Evolutionary conservation across 2,329 filamentous ascomycete species (phyloP).

Genomic region (Aspergillus sp.): DNA sequence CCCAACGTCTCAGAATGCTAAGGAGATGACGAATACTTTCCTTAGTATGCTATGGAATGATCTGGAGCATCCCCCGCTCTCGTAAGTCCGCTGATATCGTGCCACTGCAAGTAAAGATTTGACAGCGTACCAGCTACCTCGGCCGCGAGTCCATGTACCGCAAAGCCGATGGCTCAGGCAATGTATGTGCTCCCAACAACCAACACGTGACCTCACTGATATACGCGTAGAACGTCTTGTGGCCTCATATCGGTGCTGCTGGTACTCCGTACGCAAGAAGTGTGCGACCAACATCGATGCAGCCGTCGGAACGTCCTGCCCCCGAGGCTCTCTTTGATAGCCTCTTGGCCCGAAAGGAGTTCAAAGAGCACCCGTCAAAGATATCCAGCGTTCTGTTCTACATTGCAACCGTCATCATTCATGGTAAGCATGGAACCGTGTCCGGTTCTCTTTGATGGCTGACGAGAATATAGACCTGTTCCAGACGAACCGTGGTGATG

Average conservation of each 20-base stretch:
- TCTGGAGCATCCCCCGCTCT: slow-evolving; percentile 46
- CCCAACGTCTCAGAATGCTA: slow-evolving; percentile 23
- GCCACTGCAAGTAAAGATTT: slow-evolving; percentile 17
- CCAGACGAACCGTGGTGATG: slow-evolving; percentile 54
- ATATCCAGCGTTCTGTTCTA: slow-evolving; percentile 70
- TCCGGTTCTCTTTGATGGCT: slow-evolving; percentile 5
- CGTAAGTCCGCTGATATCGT: slow-evolving; percentile 26
- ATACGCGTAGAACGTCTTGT: slow-evolving; percentile 47
- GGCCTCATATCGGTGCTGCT: slow-evolving; percentile 56
- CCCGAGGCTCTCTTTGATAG: slow-evolving; percentile 59
- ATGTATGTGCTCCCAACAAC: slow-evolving; percentile 18
- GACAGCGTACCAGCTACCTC: slow-evolving; percentile 22
- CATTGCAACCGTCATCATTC: slow-evolving; percentile 59
- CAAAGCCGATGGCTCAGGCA: slow-evolving; percentile 33
- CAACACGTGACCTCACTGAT: slow-evolving; percentile 28
- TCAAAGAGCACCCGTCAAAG: slow-evolving; percentile 58
- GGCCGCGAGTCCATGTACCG: slow-evolving; percentile 26
- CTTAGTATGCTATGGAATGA: slow-evolving; percentile 47
- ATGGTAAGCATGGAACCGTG: slow-evolving; percentile 26
- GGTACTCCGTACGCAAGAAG: slow-evolving; percentile 60
- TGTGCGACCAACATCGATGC: slow-evolving; percentile 48
- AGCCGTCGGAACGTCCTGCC: slow-evolving; percentile 54
- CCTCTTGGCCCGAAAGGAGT: slow-evolving; percentile 53
- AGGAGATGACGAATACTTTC: slow-evolving; percentile 40
- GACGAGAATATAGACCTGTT: slow-evolving; percentile 47